Evolutionary conservation across 2,329 filamentous ascomycete species (phyloP).

Genomic region (Cladosporium colombiae): DNA sequence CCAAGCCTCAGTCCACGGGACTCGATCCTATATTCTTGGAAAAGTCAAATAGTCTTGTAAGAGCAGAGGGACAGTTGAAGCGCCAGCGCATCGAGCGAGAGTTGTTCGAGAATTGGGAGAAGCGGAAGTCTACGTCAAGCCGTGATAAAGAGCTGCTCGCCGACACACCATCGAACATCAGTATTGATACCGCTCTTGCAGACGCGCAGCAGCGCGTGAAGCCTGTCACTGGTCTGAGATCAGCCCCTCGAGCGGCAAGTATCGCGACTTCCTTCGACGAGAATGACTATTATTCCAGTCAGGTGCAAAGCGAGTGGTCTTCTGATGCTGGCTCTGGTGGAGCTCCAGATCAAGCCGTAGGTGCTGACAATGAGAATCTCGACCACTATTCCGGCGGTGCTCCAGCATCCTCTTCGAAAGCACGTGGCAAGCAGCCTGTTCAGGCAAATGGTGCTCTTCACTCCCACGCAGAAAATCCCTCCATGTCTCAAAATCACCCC

Average conservation of each 20-base stretch:
- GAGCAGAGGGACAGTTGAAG: constrained; percentile 77
- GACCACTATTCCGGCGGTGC: constrained; percentile 16
- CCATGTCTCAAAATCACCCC: constrained; percentile 21
- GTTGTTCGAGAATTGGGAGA: constrained; percentile 75
- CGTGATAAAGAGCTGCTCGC: constrained; percentile 53
- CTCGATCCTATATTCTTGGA: constrained; percentile 82
- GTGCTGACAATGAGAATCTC: constrained; percentile 33
- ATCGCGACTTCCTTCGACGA: constrained; percentile 76
- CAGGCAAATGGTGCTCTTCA: constrained; percentile 16
- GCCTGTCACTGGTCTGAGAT: constrained; percentile 61
- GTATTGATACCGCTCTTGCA: constrained; percentile 45
- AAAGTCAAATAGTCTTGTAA: constrained; percentile 82
- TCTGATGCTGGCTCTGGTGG: constrained; percentile 48
- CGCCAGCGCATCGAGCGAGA: constrained; percentile 77
- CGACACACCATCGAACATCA: constrained; percentile 47
- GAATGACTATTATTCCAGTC: constrained; percentile 94
- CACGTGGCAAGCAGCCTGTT: constrained; percentile 26
- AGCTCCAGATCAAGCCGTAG: constrained; percentile 43
- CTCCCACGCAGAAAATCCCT: not conserved
- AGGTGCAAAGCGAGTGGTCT: constrained; percentile 71
- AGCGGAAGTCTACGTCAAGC: constrained; percentile 51
- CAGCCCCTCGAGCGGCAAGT: constrained; percentile 60
- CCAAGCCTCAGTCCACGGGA: constrained; percentile 43
- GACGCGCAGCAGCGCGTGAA: constrained; percentile 73
- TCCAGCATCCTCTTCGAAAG: constrained; percentile 14